Percentiles rank a stretch among this genome's conserved stretches.
Conservation (phyloP, 106 monocot species). For the Dactylorhiza incarnata region DNA sequence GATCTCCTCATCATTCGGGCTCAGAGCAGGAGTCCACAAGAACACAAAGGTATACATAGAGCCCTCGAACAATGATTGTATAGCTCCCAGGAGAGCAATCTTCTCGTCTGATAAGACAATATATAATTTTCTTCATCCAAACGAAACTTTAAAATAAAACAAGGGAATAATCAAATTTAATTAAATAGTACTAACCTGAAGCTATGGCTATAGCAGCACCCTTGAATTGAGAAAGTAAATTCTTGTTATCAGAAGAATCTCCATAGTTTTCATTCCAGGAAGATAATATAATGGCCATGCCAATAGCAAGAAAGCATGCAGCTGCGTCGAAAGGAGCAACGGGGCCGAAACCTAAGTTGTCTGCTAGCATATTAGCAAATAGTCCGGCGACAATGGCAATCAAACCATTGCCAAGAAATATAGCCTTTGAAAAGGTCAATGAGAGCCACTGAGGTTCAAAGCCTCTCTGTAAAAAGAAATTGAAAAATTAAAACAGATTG, state of each 20-base stretch:
- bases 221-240: slow-evolving; percentile 76
- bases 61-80: slow-evolving; percentile 94
- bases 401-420: slow-evolving; percentile 98
- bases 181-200: slow-evolving; percentile 46
- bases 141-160: not conserved
- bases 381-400: slow-evolving; percentile 77
- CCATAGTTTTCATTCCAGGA: slow-evolving; percentile 96
- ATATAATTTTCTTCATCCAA: not conserved
- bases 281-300: slow-evolving; percentile 84
- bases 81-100: slow-evolving; percentile 93
- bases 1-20: slow-evolving; percentile 93
- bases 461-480: slow-evolving; percentile 54
- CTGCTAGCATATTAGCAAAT: slow-evolving; percentile 75
- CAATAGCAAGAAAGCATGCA: slow-evolving; percentile 84
- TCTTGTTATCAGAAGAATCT: slow-evolving; percentile 88
- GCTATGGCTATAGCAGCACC: slow-evolving; percentile 86
- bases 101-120: slow-evolving; percentile 63
- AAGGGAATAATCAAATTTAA: not conserved
- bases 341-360: slow-evolving; percentile 85
- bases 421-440: slow-evolving; percentile 95
- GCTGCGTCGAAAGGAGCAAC: slow-evolving; percentile 99
- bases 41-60: slow-evolving; percentile 99
- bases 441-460: slow-evolving; percentile 98
- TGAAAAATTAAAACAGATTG: too few species aligned
- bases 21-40: slow-evolving; percentile 94